Evolutionary conservation across 257 asterid species (phyloP), one percentile per base, ranked within the genome.

Genomic region (Penstemon barbatus): DNA sequence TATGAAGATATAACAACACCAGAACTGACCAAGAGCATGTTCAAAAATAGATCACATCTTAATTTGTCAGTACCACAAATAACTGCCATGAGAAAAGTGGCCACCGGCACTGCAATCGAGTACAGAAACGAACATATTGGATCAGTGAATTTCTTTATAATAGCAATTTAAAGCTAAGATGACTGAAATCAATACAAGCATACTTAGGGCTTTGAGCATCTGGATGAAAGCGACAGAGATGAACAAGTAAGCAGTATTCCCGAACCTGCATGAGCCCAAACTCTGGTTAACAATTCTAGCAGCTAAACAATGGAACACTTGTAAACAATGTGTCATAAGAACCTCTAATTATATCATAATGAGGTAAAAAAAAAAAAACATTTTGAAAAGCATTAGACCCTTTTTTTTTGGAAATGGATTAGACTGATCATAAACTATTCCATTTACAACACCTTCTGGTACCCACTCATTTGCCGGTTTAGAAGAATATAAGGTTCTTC

Each of bases 121-220:
- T 43, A 68, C 33, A 45, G 13, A 74, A 46, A 42, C 62, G 71
- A 45, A 79, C 5, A 66, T 12, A 61, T 59, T 19, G 38, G 63
- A 77, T 81, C 63, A 84, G 80, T 58, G 54, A 33, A 65, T 12
- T 63, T 59, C 63, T 46, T 41, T 45, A 36, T 61, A 41, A 65
- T 46, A 71, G 54, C 50, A 44, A 71, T 45, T 45, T 51, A 57
- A 68, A 43, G 54, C 60, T 13, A 64, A 46, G 54, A 45, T 58
- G 61, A 8, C 45, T 66, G 61, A 55, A 72, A 58, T 58, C 55
- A 25, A 64, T 33, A 63, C 37, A 11, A 55, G 66, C 96, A 65
- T 94, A 94, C 99, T 94, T 68, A 94, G 81, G 77, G 99, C 96
- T 89, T 94, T 94, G 70, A 94, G 99, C 99, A 94, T 90, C 88